Conservation (phyloP, 148 eudicot genomes). For the Camellia sinensis region DNA sequence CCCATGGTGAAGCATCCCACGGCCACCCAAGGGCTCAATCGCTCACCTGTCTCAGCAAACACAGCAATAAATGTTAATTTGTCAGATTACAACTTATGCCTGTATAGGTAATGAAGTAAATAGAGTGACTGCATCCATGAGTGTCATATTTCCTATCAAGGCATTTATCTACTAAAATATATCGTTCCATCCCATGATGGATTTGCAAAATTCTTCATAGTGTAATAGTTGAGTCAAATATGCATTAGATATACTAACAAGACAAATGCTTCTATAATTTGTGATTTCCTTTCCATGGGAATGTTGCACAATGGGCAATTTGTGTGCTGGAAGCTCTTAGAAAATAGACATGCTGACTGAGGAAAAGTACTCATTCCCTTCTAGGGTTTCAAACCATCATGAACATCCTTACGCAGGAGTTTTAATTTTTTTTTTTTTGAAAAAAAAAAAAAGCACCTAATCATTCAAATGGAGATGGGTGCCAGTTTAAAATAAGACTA, state of each 20-base stretch:
- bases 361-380: too few species aligned
- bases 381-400: too few species aligned
- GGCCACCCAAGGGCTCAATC: constrained; percentile 89
- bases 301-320: too few species aligned
- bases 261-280: background rate
- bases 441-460: too few species aligned
- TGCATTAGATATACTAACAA: background rate
- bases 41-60: constrained; percentile 59
- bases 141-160: background rate
- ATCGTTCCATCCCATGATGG: background rate
- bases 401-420: too few species aligned
- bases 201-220: background rate
- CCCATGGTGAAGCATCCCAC: constrained; percentile 83
- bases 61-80: too few species aligned
- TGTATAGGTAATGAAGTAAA: background rate
- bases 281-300: background rate
- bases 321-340: too few species aligned
- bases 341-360: too few species aligned
- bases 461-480: too few species aligned
- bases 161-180: background rate
- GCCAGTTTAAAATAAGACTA: too few species aligned
- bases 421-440: too few species aligned
- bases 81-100: background rate
- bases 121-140: background rate
- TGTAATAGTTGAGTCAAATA: background rate